Evolutionary conservation across 805 yeast species (phyloP).

Genomic region (Suhomyces canberraensis): DNA sequence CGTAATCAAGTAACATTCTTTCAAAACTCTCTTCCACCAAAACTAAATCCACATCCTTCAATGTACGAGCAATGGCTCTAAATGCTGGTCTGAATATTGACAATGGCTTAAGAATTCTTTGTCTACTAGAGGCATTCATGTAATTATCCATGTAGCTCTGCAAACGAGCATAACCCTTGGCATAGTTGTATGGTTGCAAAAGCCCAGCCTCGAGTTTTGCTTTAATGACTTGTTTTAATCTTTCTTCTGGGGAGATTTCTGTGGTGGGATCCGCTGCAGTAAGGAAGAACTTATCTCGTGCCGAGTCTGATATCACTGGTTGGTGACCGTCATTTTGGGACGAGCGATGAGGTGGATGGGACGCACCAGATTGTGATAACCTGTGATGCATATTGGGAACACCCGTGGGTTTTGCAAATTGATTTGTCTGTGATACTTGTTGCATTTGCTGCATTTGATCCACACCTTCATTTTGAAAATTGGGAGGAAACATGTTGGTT

Average conservation of each 20-base stretch:
- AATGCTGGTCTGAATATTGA: slow-evolving; percentile 89
- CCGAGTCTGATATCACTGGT: slow-evolving; percentile 63
- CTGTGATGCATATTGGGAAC: background rate
- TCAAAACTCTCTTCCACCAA: slow-evolving; percentile 93
- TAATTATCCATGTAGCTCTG: slow-evolving; percentile 90
- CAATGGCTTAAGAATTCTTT: slow-evolving; percentile 80
- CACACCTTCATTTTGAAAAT: slow-evolving; percentile 4
- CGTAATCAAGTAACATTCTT: slow-evolving; percentile 88
- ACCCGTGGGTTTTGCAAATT: slow-evolving; percentile 2
- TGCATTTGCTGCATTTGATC: background rate
- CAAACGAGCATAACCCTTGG: slow-evolving; percentile 85
- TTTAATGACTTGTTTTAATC: slow-evolving; percentile 87
- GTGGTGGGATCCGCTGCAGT: slow-evolving; percentile 98
- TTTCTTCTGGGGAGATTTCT: slow-evolving; percentile 89
- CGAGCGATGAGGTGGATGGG: background rate
- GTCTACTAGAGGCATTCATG: slow-evolving; percentile 81
- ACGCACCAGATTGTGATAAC: background rate
- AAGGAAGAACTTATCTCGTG: slow-evolving; percentile 86
- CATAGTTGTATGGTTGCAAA: slow-evolving; percentile 88
- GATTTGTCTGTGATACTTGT: slow-evolving; percentile 6
- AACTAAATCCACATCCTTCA: slow-evolving; percentile 87
- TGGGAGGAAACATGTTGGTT: slow-evolving; percentile 17
- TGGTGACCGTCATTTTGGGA: slow-evolving; percentile 19
- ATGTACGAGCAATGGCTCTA: slow-evolving; percentile 83
- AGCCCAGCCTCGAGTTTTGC: slow-evolving; percentile 94